Evolutionary conservation across 805 yeast species (phyloP).

Genomic region (Nakazawaea wickerhamii): DNA sequence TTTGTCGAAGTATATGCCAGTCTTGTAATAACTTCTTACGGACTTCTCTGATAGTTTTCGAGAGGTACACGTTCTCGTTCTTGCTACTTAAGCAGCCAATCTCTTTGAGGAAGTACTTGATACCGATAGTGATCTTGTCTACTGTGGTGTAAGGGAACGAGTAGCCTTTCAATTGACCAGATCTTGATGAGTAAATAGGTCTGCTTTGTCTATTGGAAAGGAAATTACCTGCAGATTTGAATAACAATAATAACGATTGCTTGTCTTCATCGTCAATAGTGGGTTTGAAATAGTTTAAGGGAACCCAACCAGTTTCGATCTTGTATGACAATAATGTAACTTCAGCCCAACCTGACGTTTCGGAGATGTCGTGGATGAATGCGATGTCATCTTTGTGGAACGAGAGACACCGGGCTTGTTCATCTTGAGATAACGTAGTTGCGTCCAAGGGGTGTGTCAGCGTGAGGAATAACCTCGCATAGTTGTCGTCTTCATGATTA

Average conservation of each 20-base stretch:
- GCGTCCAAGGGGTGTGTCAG: conserved; percentile 59
- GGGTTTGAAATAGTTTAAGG: conserved; percentile 68
- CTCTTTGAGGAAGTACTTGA: conserved; percentile 52
- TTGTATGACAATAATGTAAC: conserved; percentile 58
- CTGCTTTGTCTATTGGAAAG: conserved; percentile 58
- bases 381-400: conserved; percentile 67
- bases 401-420: conserved; percentile 67
- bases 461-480: conserved; percentile 47
- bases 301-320: conserved; percentile 76
- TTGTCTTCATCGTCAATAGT: conserved; percentile 27
- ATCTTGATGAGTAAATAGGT: conserved; percentile 26
- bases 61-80: conserved; percentile 58
- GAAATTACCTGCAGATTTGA: conserved; percentile 62
- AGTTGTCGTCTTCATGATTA: conserved; percentile 32
- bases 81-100: conserved; percentile 75
- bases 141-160: conserved; percentile 54
- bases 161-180: conserved; percentile 31
- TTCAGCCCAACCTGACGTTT: conserved; percentile 79
- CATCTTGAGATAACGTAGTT: conserved; percentile 53
- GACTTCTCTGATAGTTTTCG: conserved; percentile 54
- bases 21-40: conserved; percentile 70
- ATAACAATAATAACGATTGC: conserved; percentile 47
- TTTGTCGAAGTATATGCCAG: conserved; percentile 74
- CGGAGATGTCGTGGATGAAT: conserved; percentile 72
- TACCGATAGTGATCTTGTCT: conserved; percentile 70